phyloP scores from a whole-genome alignment of 2,329 filamentous ascomycete species.

The Oidium heveae region DNA sequence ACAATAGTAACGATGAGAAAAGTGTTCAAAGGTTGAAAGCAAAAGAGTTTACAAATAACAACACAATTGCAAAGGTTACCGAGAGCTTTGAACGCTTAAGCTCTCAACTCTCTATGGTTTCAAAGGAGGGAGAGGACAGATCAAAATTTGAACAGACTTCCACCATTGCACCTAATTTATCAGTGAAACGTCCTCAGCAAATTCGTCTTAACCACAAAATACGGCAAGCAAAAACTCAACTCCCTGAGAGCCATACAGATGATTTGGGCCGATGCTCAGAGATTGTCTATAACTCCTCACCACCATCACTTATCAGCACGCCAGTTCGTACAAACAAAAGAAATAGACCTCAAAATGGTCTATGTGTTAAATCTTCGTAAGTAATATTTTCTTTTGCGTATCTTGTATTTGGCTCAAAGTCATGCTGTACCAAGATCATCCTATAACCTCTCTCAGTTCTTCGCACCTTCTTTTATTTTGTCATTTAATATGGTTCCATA shows the following conservation, averaged over 20 bases:
- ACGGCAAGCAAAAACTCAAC: slow-evolving; percentile 20
- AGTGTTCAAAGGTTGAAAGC: slow-evolving; percentile 10
- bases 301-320: slow-evolving; percentile 33
- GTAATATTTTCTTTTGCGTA: slow-evolving; percentile 15
- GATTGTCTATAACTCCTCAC: slow-evolving; percentile 19
- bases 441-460: too few species aligned
- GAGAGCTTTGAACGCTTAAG: slow-evolving; percentile 11
- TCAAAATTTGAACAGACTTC: slow-evolving; percentile 9
- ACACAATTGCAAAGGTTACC: slow-evolving; percentile 1
- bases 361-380: slow-evolving; percentile 44
- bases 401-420: too few species aligned
- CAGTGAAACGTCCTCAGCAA: slow-evolving; percentile 3
- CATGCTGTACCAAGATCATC: too few species aligned
- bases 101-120: neutral
- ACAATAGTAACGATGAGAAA: slow-evolving; percentile 6
- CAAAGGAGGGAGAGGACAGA: slow-evolving; percentile 4
- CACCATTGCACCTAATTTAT: slow-evolving; percentile 3
- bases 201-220: slow-evolving; percentile 9
- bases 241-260: slow-evolving; percentile 28
- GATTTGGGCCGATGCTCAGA: slow-evolving; percentile 21
- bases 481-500: too few species aligned
- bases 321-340: slow-evolving; percentile 32
- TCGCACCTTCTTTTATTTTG: too few species aligned
- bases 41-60: slow-evolving; percentile 7
- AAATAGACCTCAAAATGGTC: slow-evolving; percentile 27